Base-by-base conservation (phyloP, 202 grass and related monocot species). In the Miscanthus sacchariflorus region DNA sequence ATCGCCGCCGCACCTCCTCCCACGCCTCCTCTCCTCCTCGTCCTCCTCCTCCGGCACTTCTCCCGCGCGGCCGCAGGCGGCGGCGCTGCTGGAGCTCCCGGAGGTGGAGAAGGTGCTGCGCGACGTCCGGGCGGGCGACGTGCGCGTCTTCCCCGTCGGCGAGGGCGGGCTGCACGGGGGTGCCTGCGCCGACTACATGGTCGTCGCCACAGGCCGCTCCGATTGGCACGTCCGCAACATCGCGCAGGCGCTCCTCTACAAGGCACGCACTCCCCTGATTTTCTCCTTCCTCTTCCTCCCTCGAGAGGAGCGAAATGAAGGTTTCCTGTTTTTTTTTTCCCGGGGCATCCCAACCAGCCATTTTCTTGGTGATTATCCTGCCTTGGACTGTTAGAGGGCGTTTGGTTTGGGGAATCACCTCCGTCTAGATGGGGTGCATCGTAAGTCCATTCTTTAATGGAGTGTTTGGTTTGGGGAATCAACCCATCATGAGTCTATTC, bases 181-280 rank as follows among this genome's bases (percentile, higher is more conserved):
- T n/a, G 91, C 85, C 12, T 98, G 92, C 71, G 95, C 96, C 10
- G 94, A 98, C 50, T 91, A 93, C 92, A 98, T 98, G 96, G 94
- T 96, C 21, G 65, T 98, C 78, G 96, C 96, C 74, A 91, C 96
- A 1, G 94, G 94, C 18, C 85, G 92, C 19, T 96, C 90, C 70
- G 78, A 92, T 49, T 96, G 96, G 96, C 96, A 98, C 77, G 94
- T 98, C 72, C 92, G 96, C 21, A 98, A 98, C 88, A 98, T 98
- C 73, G 96, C 94, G 12, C 92, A 98, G 81, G 96, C 96, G 61
- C 88, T 98, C 18, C 92, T 98, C 23, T 92, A 96, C 78, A 98
- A 95, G 94, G 96, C 81, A 88, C 18, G 83, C 38, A 43, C 21
- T 49, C 27, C 63, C 58, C 74, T 42, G 4, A 23, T 30, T 46